Evolutionary conservation across 805 yeast genomes (phyloP).

Genomic region (Saccharomycopsis javanensis): DNA sequence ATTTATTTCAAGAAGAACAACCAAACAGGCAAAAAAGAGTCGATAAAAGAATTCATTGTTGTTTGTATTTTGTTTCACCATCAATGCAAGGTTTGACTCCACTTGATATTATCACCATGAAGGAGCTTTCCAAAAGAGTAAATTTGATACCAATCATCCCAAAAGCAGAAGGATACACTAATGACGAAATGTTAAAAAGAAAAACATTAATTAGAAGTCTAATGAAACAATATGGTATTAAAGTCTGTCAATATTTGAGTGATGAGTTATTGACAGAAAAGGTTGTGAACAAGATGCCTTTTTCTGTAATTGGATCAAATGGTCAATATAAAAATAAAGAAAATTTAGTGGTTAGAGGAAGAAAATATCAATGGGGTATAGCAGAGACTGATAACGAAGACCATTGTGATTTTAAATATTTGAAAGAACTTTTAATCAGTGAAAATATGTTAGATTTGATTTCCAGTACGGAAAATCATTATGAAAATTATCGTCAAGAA

Average conservation of each 20-base stretch:
- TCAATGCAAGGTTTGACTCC: slow-evolving; percentile 51
- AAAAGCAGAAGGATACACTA: slow-evolving; percentile 67
- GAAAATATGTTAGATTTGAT: slow-evolving; percentile 72
- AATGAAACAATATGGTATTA: slow-evolving; percentile 46
- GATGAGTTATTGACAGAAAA: slow-evolving; percentile 28
- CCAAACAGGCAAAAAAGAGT: slow-evolving; percentile 43
- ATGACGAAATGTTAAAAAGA: slow-evolving; percentile 42
- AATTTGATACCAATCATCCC: slow-evolving; percentile 77
- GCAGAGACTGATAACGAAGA: slow-evolving; percentile 71
- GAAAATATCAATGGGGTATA: slow-evolving; percentile 78
- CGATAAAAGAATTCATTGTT: slow-evolving; percentile 74
- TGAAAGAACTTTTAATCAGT: slow-evolving; percentile 57
- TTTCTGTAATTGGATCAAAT: slow-evolving; percentile 60
- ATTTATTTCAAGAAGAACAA: slow-evolving; percentile 69
- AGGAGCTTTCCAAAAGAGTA: slow-evolving; percentile 57
- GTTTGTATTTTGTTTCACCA: slow-evolving; percentile 75
- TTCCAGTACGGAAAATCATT: slow-evolving; percentile 63
- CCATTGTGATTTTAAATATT: slow-evolving; percentile 66
- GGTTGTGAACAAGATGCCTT: slow-evolving; percentile 47
- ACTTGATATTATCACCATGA: slow-evolving; percentile 66
- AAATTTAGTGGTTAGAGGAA: slow-evolving; percentile 53
- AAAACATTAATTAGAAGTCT: slow-evolving; percentile 44
- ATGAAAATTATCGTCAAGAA: slow-evolving; percentile 55
- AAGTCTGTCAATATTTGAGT: slow-evolving; percentile 44
- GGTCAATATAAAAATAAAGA: slow-evolving; percentile 33